Evolutionary conservation across 2,329 filamentous ascomycete genomes (phyloP).

Genomic region (Alternaria arborescens): DNA sequence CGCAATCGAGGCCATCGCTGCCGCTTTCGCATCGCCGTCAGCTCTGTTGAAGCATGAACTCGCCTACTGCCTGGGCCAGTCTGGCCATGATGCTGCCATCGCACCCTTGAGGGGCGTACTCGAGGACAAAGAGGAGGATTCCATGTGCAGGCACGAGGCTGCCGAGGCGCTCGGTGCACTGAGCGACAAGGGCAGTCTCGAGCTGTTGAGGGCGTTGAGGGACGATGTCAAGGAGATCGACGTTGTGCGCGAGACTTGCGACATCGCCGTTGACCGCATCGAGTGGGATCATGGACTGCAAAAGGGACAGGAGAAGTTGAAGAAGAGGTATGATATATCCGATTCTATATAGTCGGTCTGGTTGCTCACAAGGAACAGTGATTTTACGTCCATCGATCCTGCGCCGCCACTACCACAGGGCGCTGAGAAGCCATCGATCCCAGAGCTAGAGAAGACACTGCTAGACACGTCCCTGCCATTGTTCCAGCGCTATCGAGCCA

Average conservation of each 20-base stretch:
- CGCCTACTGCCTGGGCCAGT: constrained; percentile 96
- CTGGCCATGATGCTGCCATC: constrained; percentile 77
- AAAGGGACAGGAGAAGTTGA: constrained; percentile 75
- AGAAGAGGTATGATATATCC: constrained; percentile 70
- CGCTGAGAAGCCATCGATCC: constrained; percentile 69
- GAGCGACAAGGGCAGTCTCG: constrained; percentile 76
- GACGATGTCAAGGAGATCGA: constrained; percentile 79
- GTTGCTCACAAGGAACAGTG: constrained; percentile 63
- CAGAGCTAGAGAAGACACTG: constrained; percentile 77
- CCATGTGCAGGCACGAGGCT: constrained; percentile 96
- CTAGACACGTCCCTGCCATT: constrained; percentile 81
- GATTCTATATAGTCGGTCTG: not conserved
- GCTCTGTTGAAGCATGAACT: constrained; percentile 95
- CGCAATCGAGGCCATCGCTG: constrained; percentile 82
- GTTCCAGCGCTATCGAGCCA: constrained; percentile 93
- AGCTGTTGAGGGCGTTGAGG: constrained; percentile 74
- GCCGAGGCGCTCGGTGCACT: constrained; percentile 93
- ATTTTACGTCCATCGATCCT: constrained; percentile 95
- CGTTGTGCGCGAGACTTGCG: constrained; percentile 92
- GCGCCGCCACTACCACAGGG: constrained; percentile 84
- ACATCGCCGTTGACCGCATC: constrained; percentile 93
- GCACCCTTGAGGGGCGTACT: constrained; percentile 77
- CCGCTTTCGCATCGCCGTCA: constrained; percentile 83
- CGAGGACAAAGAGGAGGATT: constrained; percentile 80
- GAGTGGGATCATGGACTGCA: constrained; percentile 78